These are phyloP conservation scores for Platismatia glauca DNA, from an alignment of 495 filamentous ascomycete genomes.

Conservation along the genomic window DNA sequence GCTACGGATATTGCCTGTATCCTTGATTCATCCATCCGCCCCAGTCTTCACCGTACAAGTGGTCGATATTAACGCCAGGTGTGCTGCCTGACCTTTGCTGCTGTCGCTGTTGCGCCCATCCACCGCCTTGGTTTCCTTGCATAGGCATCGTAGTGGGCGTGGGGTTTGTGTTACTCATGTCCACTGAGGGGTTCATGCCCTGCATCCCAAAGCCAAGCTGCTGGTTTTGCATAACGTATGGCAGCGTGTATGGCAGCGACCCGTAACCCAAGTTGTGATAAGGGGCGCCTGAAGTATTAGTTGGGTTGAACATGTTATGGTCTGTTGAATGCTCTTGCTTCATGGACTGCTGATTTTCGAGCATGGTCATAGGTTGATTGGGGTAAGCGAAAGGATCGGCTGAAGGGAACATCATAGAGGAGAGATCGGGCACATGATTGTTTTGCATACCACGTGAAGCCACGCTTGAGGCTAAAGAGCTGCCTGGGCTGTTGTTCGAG, in stretches of 20 bases:
- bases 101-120: slow-evolving; percentile 6
- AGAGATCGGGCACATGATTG: slow-evolving; percentile 57
- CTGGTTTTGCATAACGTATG: slow-evolving; percentile 13
- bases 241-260: slow-evolving; percentile 8
- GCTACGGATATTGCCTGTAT: slow-evolving; percentile 7
- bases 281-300: slow-evolving; percentile 4
- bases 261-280: slow-evolving; percentile 2
- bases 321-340: slow-evolving; percentile 16
- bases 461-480: slow-evolving; percentile 28
- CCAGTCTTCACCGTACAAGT: slow-evolving; percentile 27
- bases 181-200: slow-evolving; percentile 8
- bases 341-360: slow-evolving; percentile 41
- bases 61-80: slow-evolving; percentile 16
- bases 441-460: slow-evolving; percentile 32
- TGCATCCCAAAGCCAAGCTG: slow-evolving; percentile 12
- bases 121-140: background rate
- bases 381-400: slow-evolving; percentile 86
- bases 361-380: slow-evolving; percentile 65
- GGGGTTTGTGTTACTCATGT: slow-evolving; percentile 8
- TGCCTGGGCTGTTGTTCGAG: slow-evolving; percentile 13
- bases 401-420: slow-evolving; percentile 87
- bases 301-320: slow-evolving; percentile 1
- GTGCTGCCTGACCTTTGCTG: slow-evolving; percentile 5
- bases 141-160: slow-evolving; percentile 6
- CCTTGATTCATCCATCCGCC: slow-evolving; percentile 25